Base-by-base conservation (phyloP, 805 yeast genomes). In the Barnettozyma pratensis region DNA sequence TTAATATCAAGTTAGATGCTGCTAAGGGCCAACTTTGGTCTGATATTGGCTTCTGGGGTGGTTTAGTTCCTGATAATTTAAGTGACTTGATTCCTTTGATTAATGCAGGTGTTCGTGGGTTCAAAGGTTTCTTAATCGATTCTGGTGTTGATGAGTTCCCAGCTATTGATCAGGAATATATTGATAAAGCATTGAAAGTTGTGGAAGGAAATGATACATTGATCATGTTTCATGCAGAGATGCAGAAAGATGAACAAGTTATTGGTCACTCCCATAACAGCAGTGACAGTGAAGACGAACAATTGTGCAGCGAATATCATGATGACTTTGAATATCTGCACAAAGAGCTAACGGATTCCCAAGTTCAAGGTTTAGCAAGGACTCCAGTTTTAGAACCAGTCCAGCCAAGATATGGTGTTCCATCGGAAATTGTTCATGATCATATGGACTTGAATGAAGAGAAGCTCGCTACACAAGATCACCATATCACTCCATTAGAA, bases 141-240 rank as follows among this genome's bases (percentile, higher is more conserved):
- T 84, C 94, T 40, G 97, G 97, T n/a, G 97, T 92, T 25, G 96
- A 89, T 45, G 97, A 91, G 66, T 91, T 92, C 65, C 97, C 97
- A 2, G 87, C 85, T 54, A 84, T 91, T 46, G 74, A 73, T 37
- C 77, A 85, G 19, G 63, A 63, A 2, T 83, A 89, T 61, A 84
- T 92, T 42, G 71, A 75, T 38, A 62, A 71, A 47, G 96, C 95
- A 7, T 76, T 92, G 79, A 63, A 73, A 19, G 65, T 57, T 11
- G 85, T 91, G 3, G 71, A 82, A 46, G 85, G 78, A 5, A 66
- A 78, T 39, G 74, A 78, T 32, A 87, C 97, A 0, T 65, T 89
- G 61, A 70, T 90, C 54, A 82, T 92, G 88, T 91, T 92, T 71
- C 98, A 91, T 62, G 96, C 97, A 1, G 98, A 91, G 65, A 80